Percentiles rank a stretch among this genome's conserved stretches.
Evolutionary conservation across 1,139 yeast species (phyloP).

Genomic region (Chernovozyma sophiae-reginae): DNA sequence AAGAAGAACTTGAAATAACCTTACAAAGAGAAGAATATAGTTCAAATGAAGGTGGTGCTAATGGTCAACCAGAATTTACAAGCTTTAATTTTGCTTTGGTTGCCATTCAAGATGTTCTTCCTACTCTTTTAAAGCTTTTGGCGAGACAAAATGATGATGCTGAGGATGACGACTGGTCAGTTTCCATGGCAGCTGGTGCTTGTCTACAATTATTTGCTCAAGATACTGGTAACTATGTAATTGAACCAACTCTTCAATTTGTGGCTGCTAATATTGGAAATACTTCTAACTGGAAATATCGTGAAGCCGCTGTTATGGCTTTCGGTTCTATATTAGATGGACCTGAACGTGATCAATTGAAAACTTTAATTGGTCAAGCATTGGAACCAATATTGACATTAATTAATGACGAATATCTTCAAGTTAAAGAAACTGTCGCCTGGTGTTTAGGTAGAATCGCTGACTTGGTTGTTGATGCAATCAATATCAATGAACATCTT

Average conservation of each 20-base stretch:
- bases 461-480: conserved; percentile 76
- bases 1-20: conserved; percentile 84
- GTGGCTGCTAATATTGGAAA: conserved; percentile 70
- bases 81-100: conserved; percentile 75
- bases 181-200: conserved; percentile 98
- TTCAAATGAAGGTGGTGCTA: conserved; percentile 31
- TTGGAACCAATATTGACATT: conserved; percentile 69
- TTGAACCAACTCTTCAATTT: conserved; percentile 77
- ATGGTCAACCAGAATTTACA: conserved; percentile 31
- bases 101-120: conserved; percentile 82
- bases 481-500: conserved; percentile 60
- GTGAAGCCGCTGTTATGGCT: conserved; percentile 99
- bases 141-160: conserved; percentile 89
- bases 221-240: conserved; percentile 79
- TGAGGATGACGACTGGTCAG: conserved; percentile 96
- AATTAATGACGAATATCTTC: conserved; percentile 70
- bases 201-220: conserved; percentile 93
- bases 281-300: conserved; percentile 63
- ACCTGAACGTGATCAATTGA: conserved; percentile 73
- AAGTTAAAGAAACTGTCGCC: conserved; percentile 94
- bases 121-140: conserved; percentile 73
- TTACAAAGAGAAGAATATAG: conserved; percentile 59
- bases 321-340: conserved; percentile 96
- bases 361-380: conserved; percentile 71
- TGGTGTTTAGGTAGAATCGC: conserved; percentile 98